Base-by-base conservation (phyloP, 371 early-diverging fungal species). In the Amoeboradix gromovi region DNA sequence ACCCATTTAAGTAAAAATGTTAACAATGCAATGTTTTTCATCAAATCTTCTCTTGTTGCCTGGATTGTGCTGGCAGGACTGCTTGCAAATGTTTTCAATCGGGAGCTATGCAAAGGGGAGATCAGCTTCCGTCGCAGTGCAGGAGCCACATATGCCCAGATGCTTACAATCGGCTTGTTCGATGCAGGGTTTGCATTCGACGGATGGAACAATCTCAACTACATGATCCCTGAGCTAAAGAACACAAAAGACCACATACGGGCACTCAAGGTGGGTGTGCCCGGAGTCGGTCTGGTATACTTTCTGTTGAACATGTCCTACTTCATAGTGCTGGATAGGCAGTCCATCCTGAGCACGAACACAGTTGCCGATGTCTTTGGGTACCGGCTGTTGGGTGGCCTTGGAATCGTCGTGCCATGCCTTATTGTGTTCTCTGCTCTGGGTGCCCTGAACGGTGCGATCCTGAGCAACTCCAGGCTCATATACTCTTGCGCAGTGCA, bases 131-230 rank as follows among this genome's bases (percentile, higher is more conserved):
- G 92, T 74, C 78, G 90, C 22, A 70, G 84, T 1, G 82, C 88
- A 0, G 80, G 91, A 0, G 71, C 85, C 22, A 77, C 86, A 2
- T 90, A 92, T 67, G 85, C 82, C 30, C 86, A 87, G 0, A 82
- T 85, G 31, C 86, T 86, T 74, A 83, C 90, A 1, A 68, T 86
- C 66, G 92, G 90, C 17, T 77, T 88, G 29, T 88, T 85, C 75
- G 82, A 84, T 68, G 83, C 83, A 30, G 78, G 92, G 22, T 93
- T 90, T 89, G 90, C 92, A 0, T 92, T 89, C 73, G 91, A 89
- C 72, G 92, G 92, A 1, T 87, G 87, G 88, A 88, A 87, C 70
- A 91, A 88, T 71, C 76, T 93, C 16, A 91, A 90, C 70, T 85
- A 87, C 70, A 87, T 89, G 29, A 83, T 88, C 22, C 88, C 89